Evolutionary conservation across 2,329 filamentous ascomycete genomes (phyloP), one percentile per base, ranked within the genome.

Genomic region (Diplodia intermedia): DNA sequence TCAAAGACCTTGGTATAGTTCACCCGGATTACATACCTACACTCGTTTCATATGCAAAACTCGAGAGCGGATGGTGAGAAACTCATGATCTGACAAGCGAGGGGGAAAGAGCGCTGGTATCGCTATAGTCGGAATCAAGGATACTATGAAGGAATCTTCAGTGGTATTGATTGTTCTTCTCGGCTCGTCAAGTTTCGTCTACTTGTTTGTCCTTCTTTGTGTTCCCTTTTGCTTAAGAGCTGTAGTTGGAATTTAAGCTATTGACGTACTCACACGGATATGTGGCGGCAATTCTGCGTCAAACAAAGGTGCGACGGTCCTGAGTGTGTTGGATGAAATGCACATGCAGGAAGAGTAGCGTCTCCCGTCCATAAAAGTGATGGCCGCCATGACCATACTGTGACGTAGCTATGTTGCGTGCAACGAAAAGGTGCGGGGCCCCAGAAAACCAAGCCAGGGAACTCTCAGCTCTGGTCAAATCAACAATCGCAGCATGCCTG

Each of bases 1-100:
- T 81, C 1, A 77, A 78, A 23, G 74, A 80, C 0, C 70, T 83
- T 5, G 81, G 82, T 0, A 69, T 68, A 12, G 74, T 83, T 3
- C 71, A 70, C 5, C 18, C 65, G 1, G n/a, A 63, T 3, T 77
- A 78, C 7, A 72, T 79, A 67, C 33, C 38, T 1, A 69, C 5
- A 20, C 40, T 61, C 5, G 6, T 40, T 6, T 6, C 20, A 23
- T 43, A 57, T 40, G 54, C 54, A 5, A n/a, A 12, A 9, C 4
- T 3, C 9, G 33, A 57, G n/a, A 40, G 31, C n/a, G 54, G 12
- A 6, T 57, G 54, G 54, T 55, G 2, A 47, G 9, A 15, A 8
- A 8, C 8, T 31, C 31, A 8, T 8, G 31, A 1, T 31, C 31
- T 31, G 8, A 5, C 8, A 31, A 31, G 31, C 4, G n/a, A 11